A percentile compares a stretch with the other conserved stretches of the same genome.
Conservation (phyloP, 768 basidiomycete species). For the Scleroderma bovista region DNA sequence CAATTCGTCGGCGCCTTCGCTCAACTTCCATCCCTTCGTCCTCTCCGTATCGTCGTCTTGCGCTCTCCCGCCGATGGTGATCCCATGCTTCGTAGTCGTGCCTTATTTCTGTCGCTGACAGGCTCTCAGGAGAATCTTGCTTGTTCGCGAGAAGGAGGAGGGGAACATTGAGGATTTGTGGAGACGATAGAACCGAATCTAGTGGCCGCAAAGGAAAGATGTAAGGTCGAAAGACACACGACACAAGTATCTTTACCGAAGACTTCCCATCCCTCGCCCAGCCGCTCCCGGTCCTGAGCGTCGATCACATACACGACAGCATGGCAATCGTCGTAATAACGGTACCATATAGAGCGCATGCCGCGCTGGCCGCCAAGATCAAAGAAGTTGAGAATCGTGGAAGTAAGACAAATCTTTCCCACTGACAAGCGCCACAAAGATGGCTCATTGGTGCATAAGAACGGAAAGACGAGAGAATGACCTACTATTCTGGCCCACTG, state of each 20-base stretch:
- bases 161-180: conserved; percentile 86
- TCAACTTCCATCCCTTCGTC: conserved; percentile 42
- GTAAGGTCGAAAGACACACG: background rate
- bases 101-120: conserved; percentile 87
- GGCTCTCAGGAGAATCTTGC: conserved; percentile 75
- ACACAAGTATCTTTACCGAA: conserved; percentile 61
- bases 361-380: conserved; percentile 94
- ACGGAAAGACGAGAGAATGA: too few species aligned
- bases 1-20: conserved; percentile 50
- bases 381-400: conserved; percentile 94
- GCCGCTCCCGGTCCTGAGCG: conserved; percentile 81
- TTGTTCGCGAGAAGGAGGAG: conserved; percentile 94
- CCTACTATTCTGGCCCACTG: conserved; percentile 96
- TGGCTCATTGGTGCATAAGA: background rate
- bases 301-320: conserved; percentile 96
- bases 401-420: conserved; percentile 89
- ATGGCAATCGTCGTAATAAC: conserved; percentile 95
- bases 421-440: conserved; percentile 51
- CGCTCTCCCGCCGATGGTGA: conserved; percentile 66
- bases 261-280: conserved; percentile 94
- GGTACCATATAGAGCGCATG: conserved; percentile 90
- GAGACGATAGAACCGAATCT: conserved; percentile 85
- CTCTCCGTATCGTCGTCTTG: conserved; percentile 47
- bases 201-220: conserved; percentile 12
- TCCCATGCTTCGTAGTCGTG: conserved; percentile 88